phyloP scores from a whole-genome alignment of 2,329 filamentous ascomycete species.

The Didymella pinodella region DNA sequence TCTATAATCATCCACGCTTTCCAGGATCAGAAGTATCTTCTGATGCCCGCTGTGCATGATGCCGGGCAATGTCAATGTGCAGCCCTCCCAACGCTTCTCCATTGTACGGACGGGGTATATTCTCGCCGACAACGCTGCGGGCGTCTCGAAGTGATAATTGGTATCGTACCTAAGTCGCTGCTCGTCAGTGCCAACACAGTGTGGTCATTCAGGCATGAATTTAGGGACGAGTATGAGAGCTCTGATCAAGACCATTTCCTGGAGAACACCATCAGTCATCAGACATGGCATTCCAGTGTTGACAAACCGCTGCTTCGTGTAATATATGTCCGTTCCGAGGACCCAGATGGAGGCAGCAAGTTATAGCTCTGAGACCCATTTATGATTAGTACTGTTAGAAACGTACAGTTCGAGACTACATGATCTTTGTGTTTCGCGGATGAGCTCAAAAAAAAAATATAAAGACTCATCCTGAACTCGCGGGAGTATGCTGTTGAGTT shows the following conservation, averaged over 20 bases:
- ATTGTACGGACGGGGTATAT: too few species aligned
- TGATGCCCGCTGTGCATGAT: too few species aligned
- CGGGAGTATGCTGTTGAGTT: background rate
- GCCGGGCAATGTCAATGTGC: too few species aligned
- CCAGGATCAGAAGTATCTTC: background rate
- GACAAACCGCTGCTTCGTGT: background rate
- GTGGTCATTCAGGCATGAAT: too few species aligned
- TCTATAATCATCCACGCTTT: background rate
- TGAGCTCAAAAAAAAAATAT: background rate
- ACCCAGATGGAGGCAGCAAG: background rate
- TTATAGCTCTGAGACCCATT: background rate
- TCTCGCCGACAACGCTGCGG: too few species aligned
- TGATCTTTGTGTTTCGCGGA: background rate
- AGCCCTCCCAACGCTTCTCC: too few species aligned
- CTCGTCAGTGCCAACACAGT: too few species aligned
- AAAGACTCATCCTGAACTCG: background rate
- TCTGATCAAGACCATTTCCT: background rate
- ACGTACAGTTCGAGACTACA: background rate
- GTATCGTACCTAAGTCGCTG: too few species aligned
- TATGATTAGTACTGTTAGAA: background rate
- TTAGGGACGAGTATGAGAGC: too few species aligned
- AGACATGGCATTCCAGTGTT: background rate
- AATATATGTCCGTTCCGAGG: background rate
- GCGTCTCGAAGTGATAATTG: too few species aligned
- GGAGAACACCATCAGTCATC: background rate